phyloP scores from a whole-genome alignment of 441 rosid genomes.

The Mallotus repandus region DNA sequence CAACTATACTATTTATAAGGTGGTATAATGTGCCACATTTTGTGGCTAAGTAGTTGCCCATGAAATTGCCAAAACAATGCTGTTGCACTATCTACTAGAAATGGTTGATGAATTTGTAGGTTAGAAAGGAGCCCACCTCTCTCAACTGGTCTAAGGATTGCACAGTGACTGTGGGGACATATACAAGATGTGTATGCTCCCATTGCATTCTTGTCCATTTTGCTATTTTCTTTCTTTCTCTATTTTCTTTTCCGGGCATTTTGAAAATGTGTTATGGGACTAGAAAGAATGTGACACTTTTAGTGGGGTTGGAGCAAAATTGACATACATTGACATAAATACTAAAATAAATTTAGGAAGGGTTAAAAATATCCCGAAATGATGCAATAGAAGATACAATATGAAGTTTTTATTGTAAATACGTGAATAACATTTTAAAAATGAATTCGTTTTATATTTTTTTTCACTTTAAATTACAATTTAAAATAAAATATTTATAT shows the following conservation, averaged over 20 bases:
- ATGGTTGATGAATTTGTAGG: not conserved
- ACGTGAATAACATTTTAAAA: too few species aligned
- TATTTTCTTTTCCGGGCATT: not conserved
- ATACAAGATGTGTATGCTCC: not conserved
- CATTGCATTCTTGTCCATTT: not conserved
- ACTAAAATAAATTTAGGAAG: not conserved
- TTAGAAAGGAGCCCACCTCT: not conserved
- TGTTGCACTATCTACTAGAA: not conserved
- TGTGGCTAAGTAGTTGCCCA: not conserved
- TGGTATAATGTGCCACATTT: not conserved
- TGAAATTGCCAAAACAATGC: not conserved
- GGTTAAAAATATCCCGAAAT: too few species aligned
- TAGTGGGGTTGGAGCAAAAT: slow-evolving; percentile 18
- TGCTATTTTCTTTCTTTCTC: not conserved
- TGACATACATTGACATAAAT: not conserved
- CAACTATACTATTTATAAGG: not conserved
- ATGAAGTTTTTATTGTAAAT: too few species aligned
- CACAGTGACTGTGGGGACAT: not conserved
- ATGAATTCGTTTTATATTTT: too few species aligned
- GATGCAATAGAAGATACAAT: too few species aligned
- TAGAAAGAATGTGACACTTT: not conserved
- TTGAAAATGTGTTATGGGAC: not conserved
- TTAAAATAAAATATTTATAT: too few species aligned
- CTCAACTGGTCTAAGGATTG: not conserved
- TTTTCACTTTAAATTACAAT: too few species aligned